These are phyloP conservation scores for Cyclotella cryptica DNA, from an alignment of 108 stramenopile species.

Conservation along the genomic window DNA sequence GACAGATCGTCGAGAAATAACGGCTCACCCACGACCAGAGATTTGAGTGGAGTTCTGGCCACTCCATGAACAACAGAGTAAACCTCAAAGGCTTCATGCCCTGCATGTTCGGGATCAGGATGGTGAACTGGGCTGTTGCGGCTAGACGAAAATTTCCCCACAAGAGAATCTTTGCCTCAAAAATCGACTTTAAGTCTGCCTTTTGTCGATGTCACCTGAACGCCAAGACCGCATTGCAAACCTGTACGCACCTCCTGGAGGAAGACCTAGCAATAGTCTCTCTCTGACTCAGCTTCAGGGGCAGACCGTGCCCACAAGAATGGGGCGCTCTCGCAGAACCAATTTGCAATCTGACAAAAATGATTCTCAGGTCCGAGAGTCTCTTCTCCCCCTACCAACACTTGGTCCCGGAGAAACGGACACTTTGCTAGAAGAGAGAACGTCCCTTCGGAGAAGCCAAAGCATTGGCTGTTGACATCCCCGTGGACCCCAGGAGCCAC, in stretches of 20 bases:
- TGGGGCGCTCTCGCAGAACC: slow-evolving; percentile 7
- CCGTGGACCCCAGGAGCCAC: not conserved
- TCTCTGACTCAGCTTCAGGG: slow-evolving; percentile 12
- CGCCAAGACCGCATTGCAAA: slow-evolving; percentile 1
- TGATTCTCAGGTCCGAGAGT: not conserved
- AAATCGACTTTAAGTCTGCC: slow-evolving; percentile 11
- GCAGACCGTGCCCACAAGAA: slow-evolving; percentile 13
- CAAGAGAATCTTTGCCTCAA: not conserved
- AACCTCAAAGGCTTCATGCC: not conserved
- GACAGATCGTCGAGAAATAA: not conserved
- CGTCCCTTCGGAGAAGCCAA: not conserved
- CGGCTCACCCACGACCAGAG: slow-evolving; percentile 15
- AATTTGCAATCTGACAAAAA: slow-evolving; percentile 10
- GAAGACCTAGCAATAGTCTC: not conserved
- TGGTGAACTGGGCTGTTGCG: slow-evolving; percentile 1
- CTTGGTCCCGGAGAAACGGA: not conserved
- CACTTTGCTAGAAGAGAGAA: too few relatives aligned
- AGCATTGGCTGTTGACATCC: not conserved
- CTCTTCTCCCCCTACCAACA: not conserved
- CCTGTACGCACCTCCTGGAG: slow-evolving; percentile 5
- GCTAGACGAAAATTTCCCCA: not conserved
- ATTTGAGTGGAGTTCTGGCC: not conserved
- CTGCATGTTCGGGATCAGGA: slow-evolving; percentile 1
- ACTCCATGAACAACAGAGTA: slow-evolving; percentile 3
- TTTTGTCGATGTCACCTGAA: not conserved